Base-by-base conservation (phyloP, 1,284 basidiomycete species). In the Stygiomarasmius scandens region DNA sequence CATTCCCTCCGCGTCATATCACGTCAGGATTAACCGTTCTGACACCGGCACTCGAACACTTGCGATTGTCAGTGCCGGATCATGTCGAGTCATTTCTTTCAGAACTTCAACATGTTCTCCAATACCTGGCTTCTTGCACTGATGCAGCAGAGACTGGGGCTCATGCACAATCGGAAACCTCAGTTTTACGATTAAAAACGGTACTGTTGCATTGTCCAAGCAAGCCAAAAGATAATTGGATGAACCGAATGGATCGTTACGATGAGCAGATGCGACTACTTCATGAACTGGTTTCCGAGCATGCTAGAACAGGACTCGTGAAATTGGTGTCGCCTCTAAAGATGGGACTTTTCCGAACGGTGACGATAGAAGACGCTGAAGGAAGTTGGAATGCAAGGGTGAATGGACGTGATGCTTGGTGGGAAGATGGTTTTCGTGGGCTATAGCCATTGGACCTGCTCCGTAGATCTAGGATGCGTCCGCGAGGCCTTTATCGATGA, bases 191-290 rank as follows among this genome's bases (percentile, higher is more conserved):
- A 49, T 12, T 36, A 22, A 22, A 14, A 22, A 22, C 38, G 32
- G 19, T 8, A 36, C 14, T 51, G 34, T 16, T 51, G 3, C 49
- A 51, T 51, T 51, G 49, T 22, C 49, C 49, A 3, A 36, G 49
- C 3, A 51, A 23, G 23, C 49, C 49, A 2, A 19, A 20, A 22
- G 49, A 51, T 32, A 51, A 51, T 22, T 51, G 49, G 49, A 51
- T 51, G 49, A 36, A 51, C 22, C 29, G 24, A 20, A 10, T 51
- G 32, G 27, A 38, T 22, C 6, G 24, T 3, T 51, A 51, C 38
- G n/a, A 51, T 19, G 29, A 32, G 32, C 49, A 51, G 49, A 51
- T 51, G 49, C 6, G 24, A n/a, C 10, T 23, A 12, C 20, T 51
- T 2, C 20, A 51, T 51, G 22, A 36, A 19, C 25, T 51, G 10